phyloP scores from a whole-genome alignment of 2,329 filamentous ascomycete species.

The Talaromyces sp. region DNA sequence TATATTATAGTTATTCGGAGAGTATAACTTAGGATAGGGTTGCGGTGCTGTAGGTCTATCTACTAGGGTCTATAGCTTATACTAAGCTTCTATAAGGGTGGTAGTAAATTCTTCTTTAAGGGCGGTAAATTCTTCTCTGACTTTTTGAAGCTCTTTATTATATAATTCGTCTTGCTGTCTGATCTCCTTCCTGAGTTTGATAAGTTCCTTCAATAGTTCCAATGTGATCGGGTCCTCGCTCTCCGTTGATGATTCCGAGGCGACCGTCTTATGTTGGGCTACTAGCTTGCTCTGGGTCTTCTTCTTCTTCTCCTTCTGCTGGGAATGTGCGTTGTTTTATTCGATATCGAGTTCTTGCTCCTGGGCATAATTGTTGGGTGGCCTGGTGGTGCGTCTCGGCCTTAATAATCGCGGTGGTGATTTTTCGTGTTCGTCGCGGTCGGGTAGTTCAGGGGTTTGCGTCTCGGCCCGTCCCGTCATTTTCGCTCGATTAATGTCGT shows the following conservation, averaged over 20 bases:
- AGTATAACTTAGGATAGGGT: conserved; percentile 12
- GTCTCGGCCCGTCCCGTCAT: conserved; percentile 26
- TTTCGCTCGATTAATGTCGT: background rate
- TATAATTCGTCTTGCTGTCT: conserved; percentile 21
- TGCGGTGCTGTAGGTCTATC: conserved; percentile 18
- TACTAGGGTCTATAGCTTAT: conserved; percentile 18
- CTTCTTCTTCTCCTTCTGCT: conserved; percentile 4
- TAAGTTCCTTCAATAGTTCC: conserved; percentile 19
- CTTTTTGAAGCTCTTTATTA: conserved; percentile 23
- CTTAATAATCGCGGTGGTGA: conserved; percentile 24
- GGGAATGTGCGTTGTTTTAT: conserved; percentile 17
- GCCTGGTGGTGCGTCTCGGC: conserved; percentile 22
- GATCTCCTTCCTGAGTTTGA: conserved; percentile 27
- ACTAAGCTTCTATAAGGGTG: conserved; percentile 19
- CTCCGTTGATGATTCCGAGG: too few species aligned
- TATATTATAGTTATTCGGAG: conserved; percentile 18
- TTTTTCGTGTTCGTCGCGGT: conserved; percentile 26
- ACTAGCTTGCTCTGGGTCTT: too few species aligned
- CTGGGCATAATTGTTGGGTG: conserved; percentile 18
- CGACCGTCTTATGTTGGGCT: too few species aligned
- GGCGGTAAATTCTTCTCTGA: conserved; percentile 11
- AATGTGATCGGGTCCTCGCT: conserved; percentile 12
- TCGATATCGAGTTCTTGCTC: conserved; percentile 24
- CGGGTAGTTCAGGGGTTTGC: conserved; percentile 27
- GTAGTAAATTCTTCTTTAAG: conserved; percentile 14